Percentiles rank a stretch among this genome's conserved stretches.
phyloP scores from a whole-genome alignment of 768 basidiomycete species.

The Phanerochaete sordida region DNA sequence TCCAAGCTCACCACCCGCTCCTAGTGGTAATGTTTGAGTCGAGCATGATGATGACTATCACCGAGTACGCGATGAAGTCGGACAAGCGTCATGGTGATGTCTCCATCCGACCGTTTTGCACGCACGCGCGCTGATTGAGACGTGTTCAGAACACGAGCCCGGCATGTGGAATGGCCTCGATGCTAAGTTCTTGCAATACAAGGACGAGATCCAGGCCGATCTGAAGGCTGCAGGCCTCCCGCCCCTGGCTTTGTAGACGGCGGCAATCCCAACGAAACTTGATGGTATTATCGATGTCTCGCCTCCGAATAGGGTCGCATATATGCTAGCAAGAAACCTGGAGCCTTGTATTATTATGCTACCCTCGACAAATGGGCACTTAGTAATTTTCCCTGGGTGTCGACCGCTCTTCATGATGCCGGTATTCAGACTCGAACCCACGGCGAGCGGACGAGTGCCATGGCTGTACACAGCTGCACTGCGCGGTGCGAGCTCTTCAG shows the following conservation, averaged over 20 bases:
- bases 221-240: constrained; percentile 14
- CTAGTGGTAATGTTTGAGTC: constrained; percentile 64
- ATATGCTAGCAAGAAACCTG: too few relatives aligned
- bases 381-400: too few relatives aligned
- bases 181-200: constrained; percentile 53
- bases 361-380: too few relatives aligned
- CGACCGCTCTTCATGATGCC: too few relatives aligned
- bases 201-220: constrained; percentile 47
- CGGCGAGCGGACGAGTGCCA: too few relatives aligned
- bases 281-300: too few relatives aligned
- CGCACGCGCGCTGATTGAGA: background rate
- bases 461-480: too few relatives aligned
- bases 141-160: constrained; percentile 50
- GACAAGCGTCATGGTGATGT: constrained; percentile 58
- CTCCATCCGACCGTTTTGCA: constrained; percentile 12
- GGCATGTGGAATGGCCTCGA: constrained; percentile 65
- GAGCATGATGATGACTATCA: constrained; percentile 58
- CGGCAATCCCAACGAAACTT: background rate
- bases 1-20: background rate
- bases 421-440: too few relatives aligned
- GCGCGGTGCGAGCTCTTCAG: too few relatives aligned
- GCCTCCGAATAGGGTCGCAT: too few relatives aligned
- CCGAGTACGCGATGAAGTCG: constrained; percentile 61
- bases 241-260: background rate
- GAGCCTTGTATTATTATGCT: too few relatives aligned